phyloP scores from a whole-genome alignment of 2,329 filamentous ascomycete genomes.

The Trichoderma aggressivum region DNA sequence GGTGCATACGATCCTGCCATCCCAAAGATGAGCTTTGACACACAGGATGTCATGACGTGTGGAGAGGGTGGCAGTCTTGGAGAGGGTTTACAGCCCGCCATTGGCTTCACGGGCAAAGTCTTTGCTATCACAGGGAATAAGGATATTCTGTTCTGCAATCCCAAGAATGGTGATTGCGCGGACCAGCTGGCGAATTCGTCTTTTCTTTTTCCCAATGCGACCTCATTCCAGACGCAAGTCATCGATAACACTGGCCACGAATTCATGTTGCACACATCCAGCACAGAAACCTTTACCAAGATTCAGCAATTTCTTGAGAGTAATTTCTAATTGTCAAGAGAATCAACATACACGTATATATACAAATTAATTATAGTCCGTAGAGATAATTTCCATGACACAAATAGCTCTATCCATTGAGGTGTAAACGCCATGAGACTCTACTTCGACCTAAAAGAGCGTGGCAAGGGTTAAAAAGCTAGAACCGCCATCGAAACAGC shows the following conservation, averaged over 20 bases:
- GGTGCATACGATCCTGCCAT: not conserved
- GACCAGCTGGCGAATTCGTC: not conserved
- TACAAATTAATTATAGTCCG: not conserved
- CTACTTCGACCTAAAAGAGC: not conserved
- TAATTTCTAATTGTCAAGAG: not conserved
- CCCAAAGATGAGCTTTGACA: not conserved
- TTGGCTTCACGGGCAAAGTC: not conserved
- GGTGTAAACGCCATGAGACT: not conserved
- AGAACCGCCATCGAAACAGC: not conserved
- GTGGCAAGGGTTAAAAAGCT: not conserved
- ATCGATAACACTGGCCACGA: not conserved
- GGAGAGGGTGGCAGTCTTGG: not conserved
- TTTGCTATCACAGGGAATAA: not conserved
- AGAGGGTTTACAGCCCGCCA: not conserved
- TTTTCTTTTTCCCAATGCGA: not conserved
- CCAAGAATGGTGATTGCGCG: not conserved
- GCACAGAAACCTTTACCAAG: not conserved
- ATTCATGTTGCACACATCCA: not conserved
- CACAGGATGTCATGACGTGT: not conserved
- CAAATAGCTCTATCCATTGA: not conserved
- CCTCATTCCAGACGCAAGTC: not conserved
- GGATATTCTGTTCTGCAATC: not conserved
- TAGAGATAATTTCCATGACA: not conserved
- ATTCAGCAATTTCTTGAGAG: not conserved
- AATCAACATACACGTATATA: not conserved